phyloP scores from a whole-genome alignment of 2,329 filamentous ascomycete species.

The Cytospora piceicola region DNA sequence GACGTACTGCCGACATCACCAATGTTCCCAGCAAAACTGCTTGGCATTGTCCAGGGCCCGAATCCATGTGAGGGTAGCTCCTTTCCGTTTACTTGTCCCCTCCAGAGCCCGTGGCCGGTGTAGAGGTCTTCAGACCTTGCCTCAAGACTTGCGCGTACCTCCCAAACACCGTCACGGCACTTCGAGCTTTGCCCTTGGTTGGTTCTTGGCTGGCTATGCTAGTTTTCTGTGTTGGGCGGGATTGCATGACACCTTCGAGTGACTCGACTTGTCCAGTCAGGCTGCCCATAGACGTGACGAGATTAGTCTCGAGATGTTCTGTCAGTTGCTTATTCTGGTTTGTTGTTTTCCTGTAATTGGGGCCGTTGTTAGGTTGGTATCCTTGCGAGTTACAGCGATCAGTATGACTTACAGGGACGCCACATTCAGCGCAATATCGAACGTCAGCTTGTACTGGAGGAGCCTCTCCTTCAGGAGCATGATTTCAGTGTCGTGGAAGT shows the following conservation, averaged over 20 bases:
- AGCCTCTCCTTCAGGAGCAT: slow-evolving; percentile 13
- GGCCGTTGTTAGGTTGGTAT: background rate
- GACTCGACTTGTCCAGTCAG: background rate
- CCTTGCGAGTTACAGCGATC: too few species aligned
- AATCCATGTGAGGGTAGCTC: slow-evolving; percentile 3
- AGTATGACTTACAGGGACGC: slow-evolving; percentile 3
- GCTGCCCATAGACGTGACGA: background rate
- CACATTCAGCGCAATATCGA: slow-evolving; percentile 10
- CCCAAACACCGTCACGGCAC: background rate
- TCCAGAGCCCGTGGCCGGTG: slow-evolving; percentile 3
- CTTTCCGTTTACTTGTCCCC: background rate
- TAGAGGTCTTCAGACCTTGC: background rate
- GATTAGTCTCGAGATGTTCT: background rate
- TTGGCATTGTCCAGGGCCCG: background rate
- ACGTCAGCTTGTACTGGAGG: slow-evolving; percentile 14
- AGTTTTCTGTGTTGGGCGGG: background rate
- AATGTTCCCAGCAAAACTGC: slow-evolving; percentile 6
- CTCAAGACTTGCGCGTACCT: slow-evolving; percentile 1
- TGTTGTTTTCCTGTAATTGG: background rate
- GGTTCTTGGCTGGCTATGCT: background rate
- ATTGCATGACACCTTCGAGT: slow-evolving; percentile 5
- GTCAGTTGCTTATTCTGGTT: slow-evolving; percentile 4
- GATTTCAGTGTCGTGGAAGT: slow-evolving; percentile 21
- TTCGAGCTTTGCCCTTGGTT: background rate
- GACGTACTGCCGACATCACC: background rate